A percentile compares a stretch with the other conserved stretches of the same genome.
Conservation (phyloP, 768 basidiomycete genomes). For the Podaxis rugospora region DNA sequence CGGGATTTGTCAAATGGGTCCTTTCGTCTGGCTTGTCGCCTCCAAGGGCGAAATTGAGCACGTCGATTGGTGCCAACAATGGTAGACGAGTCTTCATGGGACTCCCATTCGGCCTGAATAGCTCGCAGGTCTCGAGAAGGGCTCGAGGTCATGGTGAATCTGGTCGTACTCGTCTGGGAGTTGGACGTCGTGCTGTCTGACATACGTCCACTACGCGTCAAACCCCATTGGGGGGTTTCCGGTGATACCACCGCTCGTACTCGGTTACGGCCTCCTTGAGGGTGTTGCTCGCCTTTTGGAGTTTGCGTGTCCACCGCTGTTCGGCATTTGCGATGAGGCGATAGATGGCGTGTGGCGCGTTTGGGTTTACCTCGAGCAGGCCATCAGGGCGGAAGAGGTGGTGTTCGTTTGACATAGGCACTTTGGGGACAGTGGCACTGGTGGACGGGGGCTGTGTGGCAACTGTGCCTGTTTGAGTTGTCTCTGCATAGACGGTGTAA, state of each 20-base stretch:
- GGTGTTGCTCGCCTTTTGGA: conserved; percentile 67
- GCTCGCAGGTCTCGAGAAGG: conserved; percentile 46
- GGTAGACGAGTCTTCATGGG: conserved; percentile 33
- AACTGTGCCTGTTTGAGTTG: neutral
- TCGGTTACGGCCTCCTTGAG: conserved; percentile 70
- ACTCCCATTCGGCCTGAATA: conserved; percentile 33
- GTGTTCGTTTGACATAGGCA: neutral
- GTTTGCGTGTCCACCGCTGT: conserved; percentile 51
- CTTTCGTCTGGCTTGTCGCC: conserved; percentile 16
- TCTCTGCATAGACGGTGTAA: neutral
- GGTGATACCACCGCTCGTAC: conserved; percentile 69
- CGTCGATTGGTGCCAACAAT: conserved; percentile 25
- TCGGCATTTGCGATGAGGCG: conserved; percentile 72
- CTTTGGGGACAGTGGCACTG: neutral
- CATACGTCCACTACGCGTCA: conserved; percentile 52
- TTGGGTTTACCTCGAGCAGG: conserved; percentile 34
- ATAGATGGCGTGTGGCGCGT: conserved; percentile 68
- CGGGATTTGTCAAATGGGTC: conserved; percentile 22
- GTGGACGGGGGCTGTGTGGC: neutral
- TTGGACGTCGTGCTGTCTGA: conserved; percentile 58
- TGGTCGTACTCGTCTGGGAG: conserved; percentile 84
- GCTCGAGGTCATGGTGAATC: conserved; percentile 67
- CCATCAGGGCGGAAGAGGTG: conserved; percentile 35
- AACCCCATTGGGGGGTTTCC: conserved; percentile 79
- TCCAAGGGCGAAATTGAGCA: conserved; percentile 26